Conservation (phyloP, 2,329 filamentous ascomycete species). For the Talaromyces sp. region DNA sequence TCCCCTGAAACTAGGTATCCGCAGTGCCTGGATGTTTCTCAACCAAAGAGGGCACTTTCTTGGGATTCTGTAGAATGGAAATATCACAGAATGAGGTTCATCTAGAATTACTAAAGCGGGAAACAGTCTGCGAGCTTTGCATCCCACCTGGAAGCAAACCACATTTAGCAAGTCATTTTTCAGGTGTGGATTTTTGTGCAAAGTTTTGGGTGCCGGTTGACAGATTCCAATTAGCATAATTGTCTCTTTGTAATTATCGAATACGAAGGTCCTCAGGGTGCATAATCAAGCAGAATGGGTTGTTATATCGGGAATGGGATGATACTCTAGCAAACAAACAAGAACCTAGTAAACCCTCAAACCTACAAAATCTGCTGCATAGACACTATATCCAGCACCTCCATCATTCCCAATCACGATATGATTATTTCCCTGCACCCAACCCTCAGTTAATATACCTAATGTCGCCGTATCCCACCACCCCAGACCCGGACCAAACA, state of each 20-base stretch:
- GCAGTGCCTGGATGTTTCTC: background rate
- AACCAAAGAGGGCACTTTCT: background rate
- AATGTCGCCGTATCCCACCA: constrained; percentile 52
- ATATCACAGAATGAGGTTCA: background rate
- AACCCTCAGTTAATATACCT: constrained; percentile 46
- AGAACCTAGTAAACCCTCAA: constrained; percentile 24
- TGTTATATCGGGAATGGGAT: background rate
- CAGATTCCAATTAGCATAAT: too few relatives aligned
- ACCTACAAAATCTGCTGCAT: constrained; percentile 37
- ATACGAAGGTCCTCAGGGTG: background rate
- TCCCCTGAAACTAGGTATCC: background rate
- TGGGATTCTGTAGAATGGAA: background rate
- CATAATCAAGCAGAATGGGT: background rate
- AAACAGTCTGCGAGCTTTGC: background rate
- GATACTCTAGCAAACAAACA: background rate
- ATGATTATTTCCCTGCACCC: constrained; percentile 41
- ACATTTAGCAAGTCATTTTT: background rate
- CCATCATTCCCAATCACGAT: constrained; percentile 34
- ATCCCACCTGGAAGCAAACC: too few relatives aligned
- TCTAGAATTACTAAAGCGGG: background rate
- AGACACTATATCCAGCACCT: constrained; percentile 26
- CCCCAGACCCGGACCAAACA: constrained; percentile 43
- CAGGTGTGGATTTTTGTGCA: background rate
- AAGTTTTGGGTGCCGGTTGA: too few relatives aligned
- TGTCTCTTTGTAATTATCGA: too few relatives aligned